Evolutionary conservation across 257 asterid species (phyloP), one percentile per base, ranked within the genome.

Genomic region (Nyctanthes arbortristis): DNA sequence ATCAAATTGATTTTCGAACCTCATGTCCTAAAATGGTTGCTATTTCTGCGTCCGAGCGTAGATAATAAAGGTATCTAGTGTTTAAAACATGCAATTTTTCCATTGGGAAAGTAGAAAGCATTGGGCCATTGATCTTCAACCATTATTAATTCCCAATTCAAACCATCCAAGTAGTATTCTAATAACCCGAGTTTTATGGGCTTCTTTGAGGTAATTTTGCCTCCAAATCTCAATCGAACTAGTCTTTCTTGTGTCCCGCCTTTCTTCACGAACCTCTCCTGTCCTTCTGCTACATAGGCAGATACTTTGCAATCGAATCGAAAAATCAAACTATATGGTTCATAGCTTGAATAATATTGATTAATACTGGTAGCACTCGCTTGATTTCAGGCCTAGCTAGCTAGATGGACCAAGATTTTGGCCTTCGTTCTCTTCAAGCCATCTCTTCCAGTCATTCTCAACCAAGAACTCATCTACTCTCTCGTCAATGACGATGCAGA

Each of bases 241-340:
- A 30, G n/a, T 24, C 39, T 25, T 60, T 60, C 10, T 13, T 2
- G n/a, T 29, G n/a, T n/a, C n/a, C n/a, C n/a, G n/a, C n/a, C n/a
- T n/a, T n/a, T n/a, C n/a, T n/a, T n/a, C n/a, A n/a, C n/a, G n/a
- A n/a, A n/a, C n/a, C n/a, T n/a, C n/a, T n/a, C n/a, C n/a, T n/a
- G n/a, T n/a, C n/a, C n/a, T n/a, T n/a, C n/a, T n/a, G 56, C 12
- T 27, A 11, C 36, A 64, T 22, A 64, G 28, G 22, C 56, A 5
- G 69, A 64, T 36, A 64, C 69, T 18, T n/a, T 39, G 57, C 28
- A 64, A 40, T 27, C 69, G n/a, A n/a, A n/a, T n/a, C n/a, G n/a
- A n/a, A n/a, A n/a, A n/a, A n/a, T n/a, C n/a, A n/a, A n/a, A n/a
- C n/a, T n/a, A n/a, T 34, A 27, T 64, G 56, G 28, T 57, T 37